These are phyloP conservation scores for Sporisorium scitamineum DNA, from an alignment of 1,284 basidiomycete species.

Conservation along the genomic window DNA sequence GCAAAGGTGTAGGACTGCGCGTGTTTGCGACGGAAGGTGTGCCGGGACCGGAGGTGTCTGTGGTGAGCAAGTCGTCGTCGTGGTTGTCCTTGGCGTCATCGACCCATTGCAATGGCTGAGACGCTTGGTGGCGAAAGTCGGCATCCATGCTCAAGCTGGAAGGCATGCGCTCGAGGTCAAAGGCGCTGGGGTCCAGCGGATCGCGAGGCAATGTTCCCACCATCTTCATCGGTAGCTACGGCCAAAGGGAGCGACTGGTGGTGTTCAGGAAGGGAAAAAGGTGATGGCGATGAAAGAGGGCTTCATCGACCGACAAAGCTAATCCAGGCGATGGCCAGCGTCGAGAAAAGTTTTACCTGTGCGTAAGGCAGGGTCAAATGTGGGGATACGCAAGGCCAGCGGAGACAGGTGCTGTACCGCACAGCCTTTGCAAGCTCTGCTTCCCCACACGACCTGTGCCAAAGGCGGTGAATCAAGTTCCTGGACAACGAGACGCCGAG, in stretches of 20 bases:
- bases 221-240: not conserved
- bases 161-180: slow-evolving; percentile 32
- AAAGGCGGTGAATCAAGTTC: no score
- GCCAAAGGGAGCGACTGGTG: not conserved
- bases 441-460: slow-evolving; percentile 1
- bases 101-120: slow-evolving; percentile 34
- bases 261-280: not conserved
- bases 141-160: slow-evolving; percentile 33
- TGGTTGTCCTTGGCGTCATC: slow-evolving; percentile 29
- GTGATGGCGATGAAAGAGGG: not conserved
- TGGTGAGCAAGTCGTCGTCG: slow-evolving; percentile 23
- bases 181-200: slow-evolving; percentile 11
- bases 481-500: not conserved
- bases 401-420: no score
- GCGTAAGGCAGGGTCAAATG: slow-evolving; percentile 2
- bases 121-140: slow-evolving; percentile 24
- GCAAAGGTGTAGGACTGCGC: slow-evolving; percentile 23
- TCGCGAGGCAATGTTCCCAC: not conserved
- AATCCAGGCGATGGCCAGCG: not conserved
- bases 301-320: not conserved
- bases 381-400: not conserved
- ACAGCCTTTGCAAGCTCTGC: not conserved
- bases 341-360: not conserved
- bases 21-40: slow-evolving; percentile 18
- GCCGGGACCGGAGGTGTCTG: slow-evolving; percentile 25